Conservation (phyloP, 1,139 yeast species). For the Pichia sp. region DNA sequence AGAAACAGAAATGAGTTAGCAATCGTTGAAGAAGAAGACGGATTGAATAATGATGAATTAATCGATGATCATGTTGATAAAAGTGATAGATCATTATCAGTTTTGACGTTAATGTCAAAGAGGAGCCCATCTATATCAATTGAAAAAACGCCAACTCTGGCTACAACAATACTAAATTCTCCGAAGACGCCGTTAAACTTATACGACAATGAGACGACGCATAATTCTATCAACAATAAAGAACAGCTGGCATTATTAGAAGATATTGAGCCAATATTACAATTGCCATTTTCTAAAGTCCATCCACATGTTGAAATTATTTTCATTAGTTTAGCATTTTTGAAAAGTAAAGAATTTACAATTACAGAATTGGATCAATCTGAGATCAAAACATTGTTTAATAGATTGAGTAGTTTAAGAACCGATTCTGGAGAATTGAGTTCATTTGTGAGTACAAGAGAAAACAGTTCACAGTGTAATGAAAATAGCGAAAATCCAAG, state of each 20-base stretch:
- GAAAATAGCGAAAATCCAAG: neutral
- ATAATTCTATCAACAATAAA: neutral
- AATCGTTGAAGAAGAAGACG: neutral
- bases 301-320: constrained; percentile 76
- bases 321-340: constrained; percentile 69
- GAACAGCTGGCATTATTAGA: constrained; percentile 9
- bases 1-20: neutral
- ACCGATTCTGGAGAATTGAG: constrained; percentile 27
- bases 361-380: constrained; percentile 83
- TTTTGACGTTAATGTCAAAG: constrained; percentile 23
- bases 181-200: constrained; percentile 9
- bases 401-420: constrained; percentile 38
- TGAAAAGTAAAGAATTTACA: constrained; percentile 73
- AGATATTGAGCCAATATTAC: constrained; percentile 21
- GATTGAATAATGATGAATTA: neutral
- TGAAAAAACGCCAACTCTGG: constrained; percentile 25
- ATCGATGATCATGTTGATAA: constrained; percentile 7
- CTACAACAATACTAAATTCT: constrained; percentile 14
- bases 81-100: constrained; percentile 25
- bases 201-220: too few species aligned
- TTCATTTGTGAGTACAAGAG: constrained; percentile 23
- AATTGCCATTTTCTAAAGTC: constrained; percentile 56
- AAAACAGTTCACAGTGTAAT: constrained; percentile 3
- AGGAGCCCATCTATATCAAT: constrained; percentile 14
- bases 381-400: constrained; percentile 75